These are phyloP conservation scores for Venustampulla echinocandica DNA, from an alignment of 495 filamentous ascomycete species.

Conservation along the genomic window DNA sequence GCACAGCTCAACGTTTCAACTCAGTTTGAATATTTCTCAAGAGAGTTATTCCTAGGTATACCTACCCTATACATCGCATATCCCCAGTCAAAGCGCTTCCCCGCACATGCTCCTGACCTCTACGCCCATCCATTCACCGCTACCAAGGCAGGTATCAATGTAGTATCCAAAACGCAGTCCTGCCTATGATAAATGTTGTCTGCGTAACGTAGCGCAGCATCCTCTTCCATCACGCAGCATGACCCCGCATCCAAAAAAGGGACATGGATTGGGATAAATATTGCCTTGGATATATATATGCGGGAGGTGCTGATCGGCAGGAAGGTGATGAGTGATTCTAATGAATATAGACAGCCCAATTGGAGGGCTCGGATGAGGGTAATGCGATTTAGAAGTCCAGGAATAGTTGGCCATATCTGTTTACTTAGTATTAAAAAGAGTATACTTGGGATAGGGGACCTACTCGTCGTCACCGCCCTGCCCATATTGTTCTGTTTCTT, in stretches of 20 bases:
- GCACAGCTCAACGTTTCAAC: not conserved
- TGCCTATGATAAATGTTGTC: too few species aligned
- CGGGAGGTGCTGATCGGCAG: not conserved
- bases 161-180: too few species aligned
- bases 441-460: conserved; percentile 30
- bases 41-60: too few species aligned
- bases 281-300: not conserved
- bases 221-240: too few species aligned
- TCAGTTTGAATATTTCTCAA: not conserved
- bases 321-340: not conserved
- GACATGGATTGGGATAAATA: not conserved
- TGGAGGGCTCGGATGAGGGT: not conserved
- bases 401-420: conserved; percentile 64
- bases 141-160: too few species aligned
- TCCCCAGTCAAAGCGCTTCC: too few species aligned
- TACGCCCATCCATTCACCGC: too few species aligned
- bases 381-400: conserved; percentile 52
- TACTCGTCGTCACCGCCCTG: conserved; percentile 70
- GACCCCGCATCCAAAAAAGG: too few species aligned
- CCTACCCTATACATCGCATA: too few species aligned
- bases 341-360: not conserved
- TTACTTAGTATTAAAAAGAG: conserved; percentile 19
- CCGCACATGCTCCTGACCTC: too few species aligned
- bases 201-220: too few species aligned
- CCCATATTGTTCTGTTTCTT: conserved; percentile 90